These are phyloP conservation scores for Thamnidium elegans DNA, from an alignment of 192 early-diverging fungal genomes.

Conservation along the genomic window DNA sequence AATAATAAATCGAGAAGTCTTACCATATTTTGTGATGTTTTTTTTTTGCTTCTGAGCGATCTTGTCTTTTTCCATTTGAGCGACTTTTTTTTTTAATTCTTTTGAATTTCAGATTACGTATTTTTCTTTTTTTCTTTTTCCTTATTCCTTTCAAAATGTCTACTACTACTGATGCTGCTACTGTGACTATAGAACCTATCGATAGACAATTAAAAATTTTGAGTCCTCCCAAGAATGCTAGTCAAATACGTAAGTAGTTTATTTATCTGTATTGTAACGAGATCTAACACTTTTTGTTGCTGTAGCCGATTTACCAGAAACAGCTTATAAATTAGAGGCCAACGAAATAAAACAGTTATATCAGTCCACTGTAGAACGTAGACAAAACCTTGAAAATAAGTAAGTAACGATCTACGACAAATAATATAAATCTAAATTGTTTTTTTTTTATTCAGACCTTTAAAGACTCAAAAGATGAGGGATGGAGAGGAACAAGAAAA, in stretches of 20 bases:
- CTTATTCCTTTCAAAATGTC: too few species aligned
- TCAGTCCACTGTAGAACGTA: slow-evolving; percentile 50
- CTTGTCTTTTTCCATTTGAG: too few species aligned
- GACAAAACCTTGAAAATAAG: slow-evolving; percentile 57
- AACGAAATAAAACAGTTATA: slow-evolving; percentile 71
- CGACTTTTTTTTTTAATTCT: too few species aligned
- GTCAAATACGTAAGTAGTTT: too few species aligned
- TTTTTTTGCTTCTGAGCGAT: too few species aligned
- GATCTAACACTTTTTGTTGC: neutral
- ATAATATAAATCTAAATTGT: neutral
- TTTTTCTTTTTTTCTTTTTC: too few species aligned
- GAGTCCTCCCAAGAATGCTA: slow-evolving; percentile 20
- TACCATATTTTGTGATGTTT: too few species aligned
- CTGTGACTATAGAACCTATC: neutral
- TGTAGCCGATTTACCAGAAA: slow-evolving; percentile 78
- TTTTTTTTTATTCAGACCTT: slow-evolving; percentile 36
- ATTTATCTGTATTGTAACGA: slow-evolving; percentile 8
- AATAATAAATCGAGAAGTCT: too few species aligned
- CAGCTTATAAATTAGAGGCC: slow-evolving; percentile 76
- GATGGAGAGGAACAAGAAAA: slow-evolving; percentile 63
- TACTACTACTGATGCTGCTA: too few species aligned
- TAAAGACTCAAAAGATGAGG: slow-evolving; percentile 79
- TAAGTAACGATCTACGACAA: slow-evolving; percentile 10
- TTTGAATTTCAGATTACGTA: too few species aligned
- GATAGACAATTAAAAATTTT: slow-evolving; percentile 24